phyloP scores from a whole-genome alignment of 352 stramenopile species.

The Phytophthora pinifolia region DNA sequence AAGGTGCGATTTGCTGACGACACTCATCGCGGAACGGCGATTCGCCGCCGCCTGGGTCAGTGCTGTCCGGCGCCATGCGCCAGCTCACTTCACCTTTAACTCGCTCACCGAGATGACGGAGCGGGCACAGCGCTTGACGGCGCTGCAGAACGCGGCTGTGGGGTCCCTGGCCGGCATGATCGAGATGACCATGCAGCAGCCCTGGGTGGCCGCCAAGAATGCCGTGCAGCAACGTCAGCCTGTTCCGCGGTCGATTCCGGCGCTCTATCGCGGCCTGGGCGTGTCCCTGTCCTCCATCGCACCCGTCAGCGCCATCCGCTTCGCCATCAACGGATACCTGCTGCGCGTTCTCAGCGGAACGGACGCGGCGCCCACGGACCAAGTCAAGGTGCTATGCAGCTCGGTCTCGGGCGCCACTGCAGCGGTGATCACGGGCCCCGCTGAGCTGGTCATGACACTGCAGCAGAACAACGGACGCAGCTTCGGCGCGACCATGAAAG shows the following conservation, averaged over 20 bases:
- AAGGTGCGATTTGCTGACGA: conserved; percentile 15
- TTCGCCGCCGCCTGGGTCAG: conserved; percentile 3
- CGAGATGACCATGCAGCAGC: conserved; percentile 81
- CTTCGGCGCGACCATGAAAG: conserved; percentile 55
- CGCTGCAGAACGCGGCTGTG: conserved; percentile 69
- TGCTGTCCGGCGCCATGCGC: conserved; percentile 9
- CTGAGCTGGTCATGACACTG: conserved; percentile 82
- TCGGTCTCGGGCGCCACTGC: conserved; percentile 56
- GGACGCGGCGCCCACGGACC: conserved; percentile 32
- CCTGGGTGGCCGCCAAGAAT: conserved; percentile 82
- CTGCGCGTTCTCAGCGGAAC: conserved; percentile 37
- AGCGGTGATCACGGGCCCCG: conserved; percentile 59
- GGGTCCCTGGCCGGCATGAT: conserved; percentile 82
- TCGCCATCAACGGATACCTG: conserved; percentile 69
- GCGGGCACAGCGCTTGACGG: conserved; percentile 59
- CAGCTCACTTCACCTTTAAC: conserved; percentile 13
- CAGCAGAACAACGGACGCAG: conserved; percentile 74
- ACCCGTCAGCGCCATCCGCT: conserved; percentile 75
- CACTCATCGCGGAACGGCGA: conserved; percentile 3
- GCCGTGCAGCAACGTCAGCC: conserved; percentile 75
- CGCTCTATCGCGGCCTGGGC: conserved; percentile 76
- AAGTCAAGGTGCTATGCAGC: conserved; percentile 57
- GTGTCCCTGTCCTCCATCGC: conserved; percentile 77
- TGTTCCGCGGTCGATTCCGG: conserved; percentile 57
- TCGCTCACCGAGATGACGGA: conserved; percentile 30